A percentile compares a stretch with the other conserved stretches of the same genome.
Conservation (phyloP, 2,329 filamentous ascomycete genomes). For the Zalaria obscura region DNA sequence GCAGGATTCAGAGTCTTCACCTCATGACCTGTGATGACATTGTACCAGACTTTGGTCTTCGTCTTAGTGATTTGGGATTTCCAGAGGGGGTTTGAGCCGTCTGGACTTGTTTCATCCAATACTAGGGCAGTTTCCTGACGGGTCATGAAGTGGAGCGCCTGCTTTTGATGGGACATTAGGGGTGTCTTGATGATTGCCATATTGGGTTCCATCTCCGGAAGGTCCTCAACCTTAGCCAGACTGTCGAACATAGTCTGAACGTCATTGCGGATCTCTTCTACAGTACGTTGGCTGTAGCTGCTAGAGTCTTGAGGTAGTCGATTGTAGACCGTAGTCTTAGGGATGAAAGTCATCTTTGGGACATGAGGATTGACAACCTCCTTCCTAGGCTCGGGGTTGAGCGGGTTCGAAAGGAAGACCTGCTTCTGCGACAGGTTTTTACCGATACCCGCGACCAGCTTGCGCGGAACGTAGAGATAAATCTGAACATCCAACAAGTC, state of each 20-base stretch:
- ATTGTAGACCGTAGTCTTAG: not conserved
- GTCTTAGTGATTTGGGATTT: constrained; percentile 42
- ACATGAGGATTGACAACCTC: constrained; percentile 66
- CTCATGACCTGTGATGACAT: constrained; percentile 69
- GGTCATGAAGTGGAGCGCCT: constrained; percentile 77
- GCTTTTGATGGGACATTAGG: constrained; percentile 75
- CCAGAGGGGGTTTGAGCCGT: constrained; percentile 56
- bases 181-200: constrained; percentile 45
- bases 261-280: constrained; percentile 75
- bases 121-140: constrained; percentile 52
- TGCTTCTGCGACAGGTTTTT: constrained; percentile 50
- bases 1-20: constrained; percentile 19
- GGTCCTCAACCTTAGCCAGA: constrained; percentile 57
- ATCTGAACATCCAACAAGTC: constrained; percentile 50
- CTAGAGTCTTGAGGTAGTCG: not conserved
- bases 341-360: constrained; percentile 21
- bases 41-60: constrained; percentile 53
- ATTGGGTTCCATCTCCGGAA: constrained; percentile 59
- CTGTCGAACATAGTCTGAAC: constrained; percentile 81
- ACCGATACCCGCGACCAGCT: constrained; percentile 51
- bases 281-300: constrained; percentile 42
- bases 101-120: constrained; percentile 5
- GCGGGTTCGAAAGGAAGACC: constrained; percentile 51
- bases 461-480: constrained; percentile 65
- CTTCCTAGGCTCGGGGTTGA: constrained; percentile 48